Evolutionary conservation across 2,329 filamentous ascomycete species (phyloP), one percentile per base, ranked within the genome.

Genomic region (Aureobasidium melanogenum): DNA sequence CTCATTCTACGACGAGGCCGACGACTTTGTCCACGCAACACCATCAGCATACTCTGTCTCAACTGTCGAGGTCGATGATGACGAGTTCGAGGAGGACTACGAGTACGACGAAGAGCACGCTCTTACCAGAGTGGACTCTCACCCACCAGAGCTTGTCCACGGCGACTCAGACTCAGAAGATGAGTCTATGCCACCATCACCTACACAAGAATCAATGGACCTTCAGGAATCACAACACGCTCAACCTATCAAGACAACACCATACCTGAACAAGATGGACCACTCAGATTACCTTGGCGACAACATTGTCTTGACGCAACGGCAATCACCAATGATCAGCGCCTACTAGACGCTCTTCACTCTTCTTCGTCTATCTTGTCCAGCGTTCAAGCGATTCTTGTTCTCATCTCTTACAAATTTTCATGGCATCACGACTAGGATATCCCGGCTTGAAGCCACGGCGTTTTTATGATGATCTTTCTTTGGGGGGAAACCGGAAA

Each of bases 121-220:
- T 55, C 76, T 80, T 63, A 75, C 72, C 38, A 76, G 78, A 62
- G 73, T 76, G 14, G 69, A 74, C 59, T 74, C 71, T 26, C 70
- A 69, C 60, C 77, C 78, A 62, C 78, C 79, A 46, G 78, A 80
- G 70, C 77, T 80, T 64, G 73, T 77, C 46, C 74, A 77, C 70
- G 77, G 63, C 36, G 61, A 80, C 64, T 74, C 75, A 41, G 69
- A 70, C 54, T 78, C 75, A 5, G 77, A 80, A 62, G 78, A 81
- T 69, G 78, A 79, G 61, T 73, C 74, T 30, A 75, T 76, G 62
- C 78, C 77, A 52, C 70, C 73, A 47, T 79, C 79, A 47, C 79
- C 79, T 46, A 75, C 77, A 28, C 71, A 75, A 64, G 65, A 73
- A 22, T 70, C 70, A 14, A 70, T 80, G 67, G 75, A 79, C 63